Base-by-base conservation (phyloP, 1,284 basidiomycete genomes). In the Pascua sp. region DNA sequence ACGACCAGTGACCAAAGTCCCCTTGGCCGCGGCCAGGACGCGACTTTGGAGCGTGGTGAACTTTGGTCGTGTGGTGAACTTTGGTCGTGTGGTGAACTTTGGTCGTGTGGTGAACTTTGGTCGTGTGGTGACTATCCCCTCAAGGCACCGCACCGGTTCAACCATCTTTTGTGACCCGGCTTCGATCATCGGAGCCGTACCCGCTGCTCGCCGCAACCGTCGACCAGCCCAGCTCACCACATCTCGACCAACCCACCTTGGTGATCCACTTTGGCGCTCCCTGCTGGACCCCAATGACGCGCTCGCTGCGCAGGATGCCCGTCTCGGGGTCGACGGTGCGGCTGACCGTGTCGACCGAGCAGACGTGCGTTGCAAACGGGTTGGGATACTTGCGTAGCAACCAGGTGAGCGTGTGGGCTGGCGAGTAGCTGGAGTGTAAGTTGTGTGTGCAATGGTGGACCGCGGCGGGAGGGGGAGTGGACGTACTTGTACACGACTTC, bases 351-450 rank as follows among this genome's bases (percentile, higher is more conserved):
- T 97, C 93, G 67, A 97, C 85, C 61, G 88, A 90, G 65, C 90
- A 82, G 64, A 97, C 94, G 76, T 97, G 93, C 9, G 89, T 85
- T 70, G 92, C 91, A 69, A 89, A 87, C 47, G 91, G 89, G 74
- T 96, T 96, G 48, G 93, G 93, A 76, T 97, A 97, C 81, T 97
- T 97, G 67, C 90, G 88, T 86, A 90, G 91, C 81, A 94, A 88
- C 66, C 88, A 88, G 72, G 87, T 86, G 65, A 91, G 84, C 65
- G 91, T 89, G 79, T 91, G 90, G 49, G 86, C 83, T 83, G 90
- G 91, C 55, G 89, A 83, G 70, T 91, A 89, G 64, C 91, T 93
- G 52, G 8, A 42, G 50, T 62, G 47, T n/a, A n/a, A n/a, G n/a
- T n/a, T n/a, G n/a, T n/a, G n/a, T n/a, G n/a, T n/a, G n/a, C n/a